Evolutionary conservation across 2,329 filamentous ascomycete genomes (phyloP).

Genomic region (Phialophora tarda): DNA sequence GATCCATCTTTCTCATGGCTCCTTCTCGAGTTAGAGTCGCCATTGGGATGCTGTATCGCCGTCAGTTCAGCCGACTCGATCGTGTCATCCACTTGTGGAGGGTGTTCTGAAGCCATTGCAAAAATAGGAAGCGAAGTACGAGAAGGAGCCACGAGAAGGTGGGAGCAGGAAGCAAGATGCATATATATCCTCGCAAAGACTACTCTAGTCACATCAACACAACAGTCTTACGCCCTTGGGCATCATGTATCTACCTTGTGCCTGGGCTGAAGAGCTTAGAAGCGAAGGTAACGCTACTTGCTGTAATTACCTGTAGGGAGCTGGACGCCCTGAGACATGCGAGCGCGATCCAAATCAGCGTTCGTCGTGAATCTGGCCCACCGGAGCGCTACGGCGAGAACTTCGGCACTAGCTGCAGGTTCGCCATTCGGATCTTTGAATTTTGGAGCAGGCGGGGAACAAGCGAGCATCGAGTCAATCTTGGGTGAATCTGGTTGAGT

Average conservation of each 20-base stretch:
- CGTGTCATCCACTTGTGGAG: not conserved
- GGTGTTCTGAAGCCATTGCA: not conserved
- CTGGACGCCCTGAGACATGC: not conserved
- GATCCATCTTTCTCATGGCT: not conserved
- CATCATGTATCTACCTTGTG: not conserved
- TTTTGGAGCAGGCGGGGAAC: conserved; percentile 5
- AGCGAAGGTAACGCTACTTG: not conserved
- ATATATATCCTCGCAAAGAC: not conserved
- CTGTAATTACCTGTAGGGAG: not conserved
- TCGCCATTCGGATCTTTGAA: not conserved
- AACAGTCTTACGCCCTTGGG: not conserved
- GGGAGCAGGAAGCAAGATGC: not conserved
- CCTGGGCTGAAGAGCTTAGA: not conserved
- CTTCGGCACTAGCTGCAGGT: not conserved
- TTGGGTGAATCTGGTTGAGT: not conserved
- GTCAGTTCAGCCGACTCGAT: conserved; percentile 1
- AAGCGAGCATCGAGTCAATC: not conserved
- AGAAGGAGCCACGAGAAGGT: not conserved
- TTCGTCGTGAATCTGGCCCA: not conserved
- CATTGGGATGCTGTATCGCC: not conserved
- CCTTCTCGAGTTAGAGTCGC: too few relatives aligned
- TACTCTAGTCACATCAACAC: not conserved
- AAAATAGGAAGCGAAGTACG: not conserved
- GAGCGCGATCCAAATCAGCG: not conserved
- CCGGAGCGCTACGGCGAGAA: not conserved